These are phyloP conservation scores for Neospermospora avenae DNA, from an alignment of 2,329 filamentous ascomycete species.

Conservation along the genomic window DNA sequence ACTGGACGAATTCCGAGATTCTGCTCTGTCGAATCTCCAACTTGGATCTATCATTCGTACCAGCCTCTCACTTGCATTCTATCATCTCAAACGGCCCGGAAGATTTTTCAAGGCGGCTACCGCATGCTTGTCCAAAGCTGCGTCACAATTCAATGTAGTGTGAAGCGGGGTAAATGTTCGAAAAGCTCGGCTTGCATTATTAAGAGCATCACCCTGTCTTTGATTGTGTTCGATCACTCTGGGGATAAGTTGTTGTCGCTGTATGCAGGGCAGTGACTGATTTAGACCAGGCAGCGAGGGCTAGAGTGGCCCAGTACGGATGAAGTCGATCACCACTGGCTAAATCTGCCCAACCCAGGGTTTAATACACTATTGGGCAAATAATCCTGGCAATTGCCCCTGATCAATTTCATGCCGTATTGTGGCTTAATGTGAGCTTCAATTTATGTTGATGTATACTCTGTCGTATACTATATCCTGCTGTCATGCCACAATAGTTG, in stretches of 20 bases:
- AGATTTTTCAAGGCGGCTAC: background rate
- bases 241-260: background rate
- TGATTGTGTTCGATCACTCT: background rate
- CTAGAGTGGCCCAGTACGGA: background rate
- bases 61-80: background rate
- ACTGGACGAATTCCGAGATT: background rate
- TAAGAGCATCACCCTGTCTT: background rate
- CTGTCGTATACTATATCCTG: background rate
- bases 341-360: background rate
- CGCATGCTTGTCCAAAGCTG: background rate
- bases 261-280: background rate
- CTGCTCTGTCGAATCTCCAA: no score
- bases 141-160: slow-evolving; percentile 1
- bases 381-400: background rate
- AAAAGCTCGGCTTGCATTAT: background rate
- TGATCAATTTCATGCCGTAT: background rate
- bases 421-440: background rate
- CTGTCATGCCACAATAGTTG: slow-evolving; percentile 2
- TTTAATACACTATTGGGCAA: background rate
- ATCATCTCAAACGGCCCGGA: background rate
- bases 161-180: slow-evolving; percentile 4
- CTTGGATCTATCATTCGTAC: background rate
- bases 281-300: background rate
- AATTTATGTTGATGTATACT: background rate
- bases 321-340: background rate